phyloP scores from a whole-genome alignment of 495 filamentous ascomycete species.

The Lophiostoma macrostomum region DNA sequence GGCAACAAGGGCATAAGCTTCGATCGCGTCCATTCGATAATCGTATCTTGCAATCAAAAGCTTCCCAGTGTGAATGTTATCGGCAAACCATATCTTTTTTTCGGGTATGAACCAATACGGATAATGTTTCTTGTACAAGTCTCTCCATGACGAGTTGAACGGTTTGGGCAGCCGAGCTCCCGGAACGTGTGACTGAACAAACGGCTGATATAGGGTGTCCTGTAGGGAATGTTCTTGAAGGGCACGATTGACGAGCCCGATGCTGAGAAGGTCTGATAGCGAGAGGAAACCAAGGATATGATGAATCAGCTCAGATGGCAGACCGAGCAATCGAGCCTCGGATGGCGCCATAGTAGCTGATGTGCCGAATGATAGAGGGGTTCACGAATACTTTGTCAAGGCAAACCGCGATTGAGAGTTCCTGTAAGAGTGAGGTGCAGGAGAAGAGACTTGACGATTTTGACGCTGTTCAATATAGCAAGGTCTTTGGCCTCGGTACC shows the following conservation, averaged over 20 bases:
- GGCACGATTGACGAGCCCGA: conserved; percentile 33
- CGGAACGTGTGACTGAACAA: conserved; percentile 34
- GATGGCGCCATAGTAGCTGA: no score
- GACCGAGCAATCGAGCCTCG: conserved; percentile 23
- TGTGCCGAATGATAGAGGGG: no score
- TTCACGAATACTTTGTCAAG: no score
- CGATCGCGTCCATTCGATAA: conserved; percentile 67
- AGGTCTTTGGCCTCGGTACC: no score
- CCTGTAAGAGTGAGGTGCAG: no score
- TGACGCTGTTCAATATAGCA: no score
- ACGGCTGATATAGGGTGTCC: conserved; percentile 37
- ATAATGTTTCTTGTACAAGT: conserved; percentile 70
- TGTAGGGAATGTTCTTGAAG: conserved; percentile 32
- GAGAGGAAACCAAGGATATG: conserved; percentile 33
- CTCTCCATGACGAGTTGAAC: conserved; percentile 32
- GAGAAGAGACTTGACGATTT: no score
- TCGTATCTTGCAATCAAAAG: conserved; percentile 74
- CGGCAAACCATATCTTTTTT: conserved; percentile 82
- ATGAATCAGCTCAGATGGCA: conserved; percentile 36
- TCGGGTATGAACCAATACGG: conserved; percentile 80
- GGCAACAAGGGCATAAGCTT: conserved; percentile 74
- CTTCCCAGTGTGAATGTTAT: conserved; percentile 64
- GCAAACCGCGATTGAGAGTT: no score
- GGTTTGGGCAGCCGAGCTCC: conserved; percentile 13
- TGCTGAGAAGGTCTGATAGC: conserved; percentile 28